Percentiles rank a stretch among this genome's conserved stretches.
Conservation (phyloP, 2,329 filamentous ascomycete genomes). For the Stenocarpella maydis region DNA sequence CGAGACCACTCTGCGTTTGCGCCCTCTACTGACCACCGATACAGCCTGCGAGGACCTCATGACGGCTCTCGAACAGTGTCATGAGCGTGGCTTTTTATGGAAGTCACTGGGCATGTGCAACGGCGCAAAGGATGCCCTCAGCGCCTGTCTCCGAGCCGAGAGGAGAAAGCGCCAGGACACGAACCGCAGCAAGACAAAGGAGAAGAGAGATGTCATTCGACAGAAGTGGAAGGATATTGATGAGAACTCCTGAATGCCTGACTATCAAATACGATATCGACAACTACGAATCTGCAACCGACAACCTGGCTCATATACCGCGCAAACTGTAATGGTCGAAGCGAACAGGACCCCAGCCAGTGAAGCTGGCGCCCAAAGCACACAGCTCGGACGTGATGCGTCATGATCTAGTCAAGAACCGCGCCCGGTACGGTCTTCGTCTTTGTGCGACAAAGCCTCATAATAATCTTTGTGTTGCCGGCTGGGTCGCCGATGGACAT, state of each 20-base stretch:
- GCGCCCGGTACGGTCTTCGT: too few species aligned
- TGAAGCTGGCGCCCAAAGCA: not conserved
- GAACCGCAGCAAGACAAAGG: slow-evolving; percentile 76
- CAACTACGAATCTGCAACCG: not conserved
- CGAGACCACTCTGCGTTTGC: slow-evolving; percentile 14
- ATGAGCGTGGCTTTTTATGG: slow-evolving; percentile 89
- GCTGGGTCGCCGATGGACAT: not conserved
- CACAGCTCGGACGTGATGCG: not conserved
- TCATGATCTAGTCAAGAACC: not conserved
- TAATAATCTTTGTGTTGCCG: not conserved
- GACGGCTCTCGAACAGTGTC: slow-evolving; percentile 92
- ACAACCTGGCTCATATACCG: not conserved
- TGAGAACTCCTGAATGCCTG: slow-evolving; percentile 65
- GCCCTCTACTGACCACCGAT: slow-evolving; percentile 12
- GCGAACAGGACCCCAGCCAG: not conserved
- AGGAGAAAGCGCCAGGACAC: slow-evolving; percentile 78
- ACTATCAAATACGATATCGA: not conserved
- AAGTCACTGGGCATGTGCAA: slow-evolving; percentile 93
- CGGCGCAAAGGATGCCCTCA: slow-evolving; percentile 82
- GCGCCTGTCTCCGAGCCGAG: slow-evolving; percentile 83
- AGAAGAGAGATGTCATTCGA: slow-evolving; percentile 78
- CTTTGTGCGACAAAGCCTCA: not conserved
- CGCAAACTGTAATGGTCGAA: not conserved
- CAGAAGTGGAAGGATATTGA: slow-evolving; percentile 82
- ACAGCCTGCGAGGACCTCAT: slow-evolving; percentile 95